A percentile compares a stretch with the other conserved stretches of the same genome.
phyloP scores from a whole-genome alignment of 805 yeast species.

The Monosporozyma solicola region DNA sequence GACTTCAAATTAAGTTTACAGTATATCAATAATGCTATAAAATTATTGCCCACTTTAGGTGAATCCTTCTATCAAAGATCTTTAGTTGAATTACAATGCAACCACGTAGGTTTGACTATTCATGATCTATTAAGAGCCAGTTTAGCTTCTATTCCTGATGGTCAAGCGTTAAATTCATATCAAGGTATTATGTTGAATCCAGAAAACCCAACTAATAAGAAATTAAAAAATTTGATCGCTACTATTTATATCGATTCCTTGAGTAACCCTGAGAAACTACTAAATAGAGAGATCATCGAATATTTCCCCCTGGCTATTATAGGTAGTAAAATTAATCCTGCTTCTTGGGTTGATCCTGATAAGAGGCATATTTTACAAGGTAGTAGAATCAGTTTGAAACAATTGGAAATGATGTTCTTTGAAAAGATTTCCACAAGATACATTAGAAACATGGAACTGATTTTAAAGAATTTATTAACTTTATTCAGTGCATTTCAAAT shows the following conservation, averaged over 20 bases:
- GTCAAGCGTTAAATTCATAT: constrained; percentile 41
- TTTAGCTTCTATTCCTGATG: constrained; percentile 42
- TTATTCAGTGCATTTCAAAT: constrained; percentile 25
- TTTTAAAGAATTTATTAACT: constrained; percentile 18
- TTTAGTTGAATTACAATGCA: constrained; percentile 20
- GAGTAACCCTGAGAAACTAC: constrained; percentile 14
- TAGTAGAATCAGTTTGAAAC: constrained; percentile 6
- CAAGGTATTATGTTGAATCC: constrained; percentile 30
- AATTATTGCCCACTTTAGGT: constrained; percentile 57
- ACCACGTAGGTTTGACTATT: constrained; percentile 17
- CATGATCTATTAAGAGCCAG: constrained; percentile 40
- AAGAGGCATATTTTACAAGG: not conserved
- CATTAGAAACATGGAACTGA: constrained; percentile 17
- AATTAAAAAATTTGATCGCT: constrained; percentile 10
- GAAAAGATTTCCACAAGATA: constrained; percentile 22
- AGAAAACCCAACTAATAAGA: constrained; percentile 27
- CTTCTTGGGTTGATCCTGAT: constrained; percentile 13
- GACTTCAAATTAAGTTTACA: constrained; percentile 38
- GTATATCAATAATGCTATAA: constrained; percentile 43
- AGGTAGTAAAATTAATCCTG: constrained; percentile 19
- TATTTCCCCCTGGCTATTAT: constrained; percentile 24
- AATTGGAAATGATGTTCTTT: constrained; percentile 13
- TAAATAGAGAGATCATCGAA: constrained; percentile 28
- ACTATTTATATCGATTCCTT: constrained; percentile 18
- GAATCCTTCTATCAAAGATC: constrained; percentile 38